Percentiles rank a stretch among this genome's conserved stretches.
These are phyloP conservation scores for thale cress (Arabidopsis thaliana) DNA, from an alignment of 345 rosid genomes.

Conservation along the genomic window DNA sequence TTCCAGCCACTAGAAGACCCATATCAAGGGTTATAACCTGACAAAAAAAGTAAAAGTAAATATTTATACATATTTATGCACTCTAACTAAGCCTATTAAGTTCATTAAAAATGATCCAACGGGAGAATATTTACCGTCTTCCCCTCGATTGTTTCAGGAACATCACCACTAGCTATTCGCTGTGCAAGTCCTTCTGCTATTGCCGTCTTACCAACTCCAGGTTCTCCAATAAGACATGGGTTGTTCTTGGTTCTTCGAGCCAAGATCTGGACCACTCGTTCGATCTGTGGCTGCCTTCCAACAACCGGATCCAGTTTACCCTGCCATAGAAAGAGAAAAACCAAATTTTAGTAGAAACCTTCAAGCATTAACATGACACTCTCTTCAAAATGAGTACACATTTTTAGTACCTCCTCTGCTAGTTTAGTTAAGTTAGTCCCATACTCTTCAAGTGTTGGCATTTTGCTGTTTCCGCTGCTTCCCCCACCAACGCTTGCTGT, in stretches of 20 bases:
- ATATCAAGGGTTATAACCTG: constrained; percentile 98
- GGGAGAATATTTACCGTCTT: constrained; percentile 66
- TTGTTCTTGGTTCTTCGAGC: constrained; percentile 98
- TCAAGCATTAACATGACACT: constrained; percentile 22
- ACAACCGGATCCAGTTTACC: constrained; percentile 99
- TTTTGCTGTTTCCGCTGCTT: constrained; percentile 70
- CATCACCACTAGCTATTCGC: constrained; percentile 89
- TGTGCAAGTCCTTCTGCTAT: constrained; percentile 99
- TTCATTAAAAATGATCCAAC: background rate
- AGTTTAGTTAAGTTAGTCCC: constrained; percentile 96
- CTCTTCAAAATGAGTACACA: background rate
- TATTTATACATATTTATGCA: background rate
- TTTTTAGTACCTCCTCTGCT: constrained; percentile 83
- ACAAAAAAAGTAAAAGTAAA: background rate
- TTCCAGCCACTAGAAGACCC: constrained; percentile 99
- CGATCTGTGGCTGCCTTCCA: constrained; percentile 96
- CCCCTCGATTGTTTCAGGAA: constrained; percentile 96
- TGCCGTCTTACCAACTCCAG: constrained; percentile 99
- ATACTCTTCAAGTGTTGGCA: constrained; percentile 98
- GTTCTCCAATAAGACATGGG: constrained; percentile 99
- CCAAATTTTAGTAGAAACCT: background rate
- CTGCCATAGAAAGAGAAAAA: constrained; percentile 48
- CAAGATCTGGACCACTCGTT: constrained; percentile 93
- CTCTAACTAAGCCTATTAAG: constrained; percentile 4
- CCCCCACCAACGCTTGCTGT: constrained; percentile 84